Evolutionary conservation across 345 rosid species (phyloP), one percentile per base, ranked within the genome.

Genomic region (Physaria fendleri): DNA sequence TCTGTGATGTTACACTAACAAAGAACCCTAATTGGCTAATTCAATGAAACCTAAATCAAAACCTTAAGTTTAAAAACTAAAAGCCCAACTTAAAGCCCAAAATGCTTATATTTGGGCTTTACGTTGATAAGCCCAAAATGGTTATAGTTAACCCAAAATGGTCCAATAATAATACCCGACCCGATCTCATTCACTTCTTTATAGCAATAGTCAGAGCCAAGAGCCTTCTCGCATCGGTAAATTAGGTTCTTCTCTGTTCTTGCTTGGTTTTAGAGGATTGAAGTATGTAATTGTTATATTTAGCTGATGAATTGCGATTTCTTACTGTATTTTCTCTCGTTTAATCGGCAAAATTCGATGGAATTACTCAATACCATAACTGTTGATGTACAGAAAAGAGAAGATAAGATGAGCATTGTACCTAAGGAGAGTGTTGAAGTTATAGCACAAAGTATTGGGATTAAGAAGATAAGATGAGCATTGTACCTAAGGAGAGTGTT

Each of bases 371-470:
- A 55, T 22, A 37, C 5, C 9, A 18, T 2, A 20, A 25, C 4
- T 34, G 22, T 33, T 65, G 56, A 35, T 56, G 16, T 56, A 4
- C 21, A 25, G 18, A 57, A 27, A 45, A 15, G 45, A 32, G 59
- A 54, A 23, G 25, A 37, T 20, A 79, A 56, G 53, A 87, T 87
- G 97, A 90, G 94, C 67, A 81, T 90, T 39, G 91, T 90, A 25
- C 79, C 93, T 7, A 87, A 90, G 76, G 97, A 92, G 75, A 80
- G 91, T 41, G 77, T 86, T 45, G 90, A 88, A 73, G 98, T 92
- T 50, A 80, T 84, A 30, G 93, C 95, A 11, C 98, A 88, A 66
- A 84, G 93, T 73, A 77, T 81, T 9, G 98, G 97, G 16, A 84
- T 88, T 54, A 77, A n/a, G n/a, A n/a, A n/a, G n/a, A n/a, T n/a